Conservation (phyloP, 768 basidiomycete species). For the Serendipita sp. region DNA sequence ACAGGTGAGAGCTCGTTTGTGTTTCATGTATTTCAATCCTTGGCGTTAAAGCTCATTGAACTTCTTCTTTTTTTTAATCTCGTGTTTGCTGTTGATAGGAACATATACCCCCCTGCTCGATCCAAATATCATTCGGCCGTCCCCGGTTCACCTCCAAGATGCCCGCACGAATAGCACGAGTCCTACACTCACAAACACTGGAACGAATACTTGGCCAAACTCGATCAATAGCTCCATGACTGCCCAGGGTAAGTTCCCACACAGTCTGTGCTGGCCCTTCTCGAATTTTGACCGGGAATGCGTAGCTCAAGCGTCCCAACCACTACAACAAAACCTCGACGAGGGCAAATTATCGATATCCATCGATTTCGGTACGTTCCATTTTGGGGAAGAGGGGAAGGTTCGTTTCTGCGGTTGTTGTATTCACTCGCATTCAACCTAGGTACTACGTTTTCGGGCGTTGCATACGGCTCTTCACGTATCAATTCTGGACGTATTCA, state of each 20-base stretch:
- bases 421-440: slow-evolving; percentile 13
- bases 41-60: too few relatives aligned
- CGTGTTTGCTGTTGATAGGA: too few relatives aligned
- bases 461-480: slow-evolving; percentile 76
- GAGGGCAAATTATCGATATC: slow-evolving; percentile 73
- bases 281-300: background rate
- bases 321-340: slow-evolving; percentile 19
- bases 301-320: background rate
- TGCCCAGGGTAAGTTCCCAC: background rate
- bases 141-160: slow-evolving; percentile 13
- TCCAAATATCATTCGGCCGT: slow-evolving; percentile 16
- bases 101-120: slow-evolving; percentile 14
- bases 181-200: slow-evolving; percentile 4
- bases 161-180: slow-evolving; percentile 9
- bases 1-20: background rate
- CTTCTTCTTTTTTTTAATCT: too few relatives aligned
- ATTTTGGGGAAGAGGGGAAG: too few relatives aligned
- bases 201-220: background rate
- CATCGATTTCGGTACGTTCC: slow-evolving; percentile 59
- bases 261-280: too few relatives aligned
- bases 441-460: slow-evolving; percentile 82
- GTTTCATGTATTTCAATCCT: too few relatives aligned
- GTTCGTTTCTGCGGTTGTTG: slow-evolving; percentile 1
- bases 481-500: slow-evolving; percentile 66
- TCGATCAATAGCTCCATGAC: slow-evolving; percentile 6